Evolutionary conservation across 441 rosid species (phyloP).

Genomic region (Erysimum cheiri): DNA sequence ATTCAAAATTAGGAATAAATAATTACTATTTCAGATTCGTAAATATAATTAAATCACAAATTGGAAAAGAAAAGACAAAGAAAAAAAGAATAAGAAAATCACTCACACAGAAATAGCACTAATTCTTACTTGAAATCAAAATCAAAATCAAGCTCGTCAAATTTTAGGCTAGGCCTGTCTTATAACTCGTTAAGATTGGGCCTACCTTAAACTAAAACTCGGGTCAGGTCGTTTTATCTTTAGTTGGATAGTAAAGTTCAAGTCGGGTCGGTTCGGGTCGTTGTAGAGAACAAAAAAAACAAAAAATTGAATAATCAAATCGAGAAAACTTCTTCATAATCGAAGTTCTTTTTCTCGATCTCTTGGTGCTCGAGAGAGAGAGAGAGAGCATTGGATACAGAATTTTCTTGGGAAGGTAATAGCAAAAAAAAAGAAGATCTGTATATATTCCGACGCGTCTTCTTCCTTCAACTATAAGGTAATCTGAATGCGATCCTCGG

Average conservation of each 20-base stretch:
- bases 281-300: constrained; percentile 5
- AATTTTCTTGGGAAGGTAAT: constrained; percentile 27
- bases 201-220: neutral
- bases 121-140: too few species aligned
- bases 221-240: too few species aligned
- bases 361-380: constrained; percentile 46
- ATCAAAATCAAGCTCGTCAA: neutral
- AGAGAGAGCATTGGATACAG: constrained; percentile 31
- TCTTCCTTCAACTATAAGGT: constrained; percentile 45
- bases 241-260: neutral
- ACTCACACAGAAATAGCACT: too few species aligned
- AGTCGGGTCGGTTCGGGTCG: constrained; percentile 17
- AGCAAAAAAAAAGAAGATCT: constrained; percentile 19
- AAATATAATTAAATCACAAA: too few species aligned
- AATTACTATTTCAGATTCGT: too few species aligned
- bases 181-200: neutral
- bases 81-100: too few species aligned
- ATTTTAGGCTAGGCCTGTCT: neutral
- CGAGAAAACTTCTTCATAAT: constrained; percentile 38
- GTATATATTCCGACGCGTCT: constrained; percentile 21
- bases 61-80: too few species aligned
- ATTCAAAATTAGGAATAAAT: too few species aligned
- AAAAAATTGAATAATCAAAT: constrained; percentile 38
- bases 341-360: constrained; percentile 46
- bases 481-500: constrained; percentile 36